Evolutionary conservation across 2,329 filamentous ascomycete genomes (phyloP), one percentile per base, ranked within the genome.

Genomic region (Aspergillus alliaceus): DNA sequence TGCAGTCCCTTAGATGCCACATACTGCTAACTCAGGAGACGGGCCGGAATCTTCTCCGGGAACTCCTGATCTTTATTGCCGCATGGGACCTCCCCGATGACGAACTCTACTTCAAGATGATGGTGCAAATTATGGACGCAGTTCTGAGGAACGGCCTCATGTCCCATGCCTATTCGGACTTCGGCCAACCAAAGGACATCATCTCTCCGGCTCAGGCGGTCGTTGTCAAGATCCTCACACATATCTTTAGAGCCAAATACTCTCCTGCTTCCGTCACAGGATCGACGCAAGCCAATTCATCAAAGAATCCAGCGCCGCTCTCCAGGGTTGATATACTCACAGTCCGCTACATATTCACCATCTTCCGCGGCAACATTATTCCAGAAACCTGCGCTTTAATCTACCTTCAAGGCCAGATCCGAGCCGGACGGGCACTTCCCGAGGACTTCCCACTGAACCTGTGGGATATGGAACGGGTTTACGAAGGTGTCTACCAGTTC

Each of bases 381-480:
- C 93, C 93, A 0, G 93, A 97, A 69, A 96, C 92, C 15, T 90
- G 93, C 54, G 93, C 93, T n/a, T 81, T 97, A 35, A 96, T 98
- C 78, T 91, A 95, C 68, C 83, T 96, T 3, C 93, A 98, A 77
- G 90, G 91, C 15, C 90, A 96, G 69, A 96, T 97, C 32, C 88
- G 91, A 40, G 86, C 88, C 39, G 87, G 88, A 31, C 82, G 87
- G 56, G 86, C 88, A 15, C 85, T 93, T 59, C 87, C 91, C 0
- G 86, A 90, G 60, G 93, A 97, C 68, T 98, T 97, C 67, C 93
- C 93, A 0, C 87, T 97, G 1, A 96, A 98, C 67, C 84, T 92
- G 47, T 98, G 93, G 93, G 93, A 98, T 68, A 96, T 98, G 89
- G 93, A 98, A 72, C 86, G 93, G 14, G 93, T 96, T 57, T 96